These are phyloP conservation scores for Phialemonium atrogriseum DNA, from an alignment of 2,329 filamentous ascomycete genomes.

Conservation along the genomic window DNA sequence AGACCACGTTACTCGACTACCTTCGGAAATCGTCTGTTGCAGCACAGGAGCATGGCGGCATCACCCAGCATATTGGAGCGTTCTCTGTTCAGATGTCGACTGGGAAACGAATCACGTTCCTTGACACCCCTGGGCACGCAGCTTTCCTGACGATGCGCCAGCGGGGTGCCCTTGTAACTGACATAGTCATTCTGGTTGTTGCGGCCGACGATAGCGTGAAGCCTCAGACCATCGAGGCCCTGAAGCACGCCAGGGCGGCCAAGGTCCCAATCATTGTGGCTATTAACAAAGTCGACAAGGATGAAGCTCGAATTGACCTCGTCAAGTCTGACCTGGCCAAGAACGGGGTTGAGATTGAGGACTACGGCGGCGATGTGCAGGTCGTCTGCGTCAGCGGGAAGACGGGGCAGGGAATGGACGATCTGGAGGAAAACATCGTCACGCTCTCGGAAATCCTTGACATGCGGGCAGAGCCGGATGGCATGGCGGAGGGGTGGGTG, in stretches of 20 bases:
- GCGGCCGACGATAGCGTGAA: conserved; percentile 97
- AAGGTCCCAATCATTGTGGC: conserved; percentile 95
- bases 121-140: conserved; percentile 93
- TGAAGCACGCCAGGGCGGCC: conserved; percentile 83
- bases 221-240: conserved; percentile 90
- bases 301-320: conserved; percentile 67
- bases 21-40: conserved; percentile 88
- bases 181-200: conserved; percentile 93
- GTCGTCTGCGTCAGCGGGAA: conserved; percentile 87
- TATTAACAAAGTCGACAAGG: conserved; percentile 94
- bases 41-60: conserved; percentile 87
- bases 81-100: conserved; percentile 85
- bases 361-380: conserved; percentile 90
- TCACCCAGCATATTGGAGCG: conserved; percentile 96
- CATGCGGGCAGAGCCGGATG: conserved; percentile 69
- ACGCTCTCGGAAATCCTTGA: conserved; percentile 86
- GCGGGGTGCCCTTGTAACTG: conserved; percentile 89
- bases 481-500: conserved; percentile 84
- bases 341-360: conserved; percentile 84
- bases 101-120: conserved; percentile 87
- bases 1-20: conserved; percentile 92
- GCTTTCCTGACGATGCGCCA: conserved; percentile 95
- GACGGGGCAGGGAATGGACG: conserved; percentile 83
- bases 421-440: conserved; percentile 84
- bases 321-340: conserved; percentile 83